These are phyloP conservation scores for Tulasnella sp. DNA, from an alignment of 768 basidiomycete genomes.

Conservation along the genomic window DNA sequence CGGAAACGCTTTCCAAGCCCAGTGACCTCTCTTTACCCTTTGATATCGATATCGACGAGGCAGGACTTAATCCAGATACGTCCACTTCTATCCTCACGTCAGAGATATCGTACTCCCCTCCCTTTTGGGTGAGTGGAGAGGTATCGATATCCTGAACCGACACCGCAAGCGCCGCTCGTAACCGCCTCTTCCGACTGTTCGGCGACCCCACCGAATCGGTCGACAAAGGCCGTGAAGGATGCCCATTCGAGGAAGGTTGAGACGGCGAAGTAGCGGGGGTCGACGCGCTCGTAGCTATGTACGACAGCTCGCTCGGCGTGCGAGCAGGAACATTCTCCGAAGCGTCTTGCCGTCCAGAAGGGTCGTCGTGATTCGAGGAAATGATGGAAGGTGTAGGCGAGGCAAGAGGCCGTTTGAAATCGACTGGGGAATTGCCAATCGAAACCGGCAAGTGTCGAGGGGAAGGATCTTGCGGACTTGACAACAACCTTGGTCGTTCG, in stretches of 20 bases:
- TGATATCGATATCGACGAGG: not conserved
- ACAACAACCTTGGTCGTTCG: not conserved
- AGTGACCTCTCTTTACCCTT: not conserved
- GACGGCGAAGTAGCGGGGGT: not conserved
- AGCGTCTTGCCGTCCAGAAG: not conserved
- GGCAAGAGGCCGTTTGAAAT: not conserved
- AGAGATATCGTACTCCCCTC: not conserved
- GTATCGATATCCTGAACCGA: conserved; percentile 17
- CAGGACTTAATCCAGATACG: not conserved
- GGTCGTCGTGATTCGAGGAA: not conserved
- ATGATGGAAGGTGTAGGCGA: not conserved
- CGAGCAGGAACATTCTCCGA: not conserved
- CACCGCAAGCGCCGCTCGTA: conserved; percentile 15
- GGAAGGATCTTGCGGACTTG: not conserved
- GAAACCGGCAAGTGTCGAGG: not conserved
- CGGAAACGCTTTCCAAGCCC: not conserved
- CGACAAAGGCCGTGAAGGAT: not conserved
- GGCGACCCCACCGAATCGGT: not conserved
- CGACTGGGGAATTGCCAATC: not conserved
- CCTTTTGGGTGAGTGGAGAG: not conserved
- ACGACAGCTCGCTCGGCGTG: not conserved
- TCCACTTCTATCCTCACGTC: conserved; percentile 6
- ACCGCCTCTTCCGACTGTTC: not conserved
- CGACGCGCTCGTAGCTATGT: not conserved
- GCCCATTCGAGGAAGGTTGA: not conserved